Percentiles rank a stretch among this genome's conserved stretches.
These are phyloP conservation scores for Sanguinoderma infundibulare DNA, from an alignment of 1,284 basidiomycete species.

Conservation along the genomic window DNA sequence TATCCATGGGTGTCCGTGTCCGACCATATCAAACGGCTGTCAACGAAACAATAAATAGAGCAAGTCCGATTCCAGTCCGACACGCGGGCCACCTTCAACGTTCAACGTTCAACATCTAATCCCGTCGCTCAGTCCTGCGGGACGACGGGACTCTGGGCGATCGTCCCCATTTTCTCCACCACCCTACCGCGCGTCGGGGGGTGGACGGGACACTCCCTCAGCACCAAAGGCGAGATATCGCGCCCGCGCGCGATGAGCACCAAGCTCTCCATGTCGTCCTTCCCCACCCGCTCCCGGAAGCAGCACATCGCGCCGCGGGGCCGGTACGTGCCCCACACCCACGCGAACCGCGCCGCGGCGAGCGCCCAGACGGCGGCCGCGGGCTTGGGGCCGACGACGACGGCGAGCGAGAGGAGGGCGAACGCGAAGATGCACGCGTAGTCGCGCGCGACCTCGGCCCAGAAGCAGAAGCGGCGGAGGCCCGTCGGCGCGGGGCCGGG, in stretches of 20 bases:
- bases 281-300: slow-evolving; percentile 38
- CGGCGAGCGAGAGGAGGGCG: slow-evolving; percentile 29
- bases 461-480: slow-evolving; percentile 48
- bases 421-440: slow-evolving; percentile 48
- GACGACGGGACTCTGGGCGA: not conserved
- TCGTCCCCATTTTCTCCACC: not conserved
- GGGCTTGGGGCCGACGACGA: slow-evolving; percentile 33
- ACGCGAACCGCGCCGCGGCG: slow-evolving; percentile 37
- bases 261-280: slow-evolving; percentile 48
- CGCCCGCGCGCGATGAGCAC: slow-evolving; percentile 36
- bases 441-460: slow-evolving; percentile 45
- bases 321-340: slow-evolving; percentile 39
- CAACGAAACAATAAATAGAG: too few relatives aligned
- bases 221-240: not conserved
- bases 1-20: not conserved
- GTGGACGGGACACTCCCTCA: not conserved
- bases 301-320: slow-evolving; percentile 34
- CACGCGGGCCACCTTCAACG: not conserved
- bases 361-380: slow-evolving; percentile 29
- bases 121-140: not conserved
- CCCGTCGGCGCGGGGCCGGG: slow-evolving; percentile 35
- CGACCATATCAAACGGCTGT: too few relatives aligned
- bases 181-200: not conserved
- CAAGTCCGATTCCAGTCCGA: too few relatives aligned
- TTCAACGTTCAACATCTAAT: not conserved